phyloP scores from a whole-genome alignment of 805 yeast genomes.

The Sugiyamaella americana region DNA sequence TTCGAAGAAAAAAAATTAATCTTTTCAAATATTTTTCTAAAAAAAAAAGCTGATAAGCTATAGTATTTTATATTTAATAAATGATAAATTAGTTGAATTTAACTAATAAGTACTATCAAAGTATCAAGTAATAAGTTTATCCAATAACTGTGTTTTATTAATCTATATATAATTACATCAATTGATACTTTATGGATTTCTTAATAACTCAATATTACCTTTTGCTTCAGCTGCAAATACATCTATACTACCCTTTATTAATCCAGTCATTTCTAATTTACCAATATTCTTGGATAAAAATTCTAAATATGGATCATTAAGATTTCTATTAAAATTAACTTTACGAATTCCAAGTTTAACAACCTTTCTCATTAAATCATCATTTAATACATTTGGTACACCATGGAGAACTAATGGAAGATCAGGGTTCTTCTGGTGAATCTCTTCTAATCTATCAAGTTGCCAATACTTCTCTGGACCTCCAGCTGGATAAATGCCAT shows the following conservation, averaged over 20 bases:
- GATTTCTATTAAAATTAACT: conserved; percentile 32
- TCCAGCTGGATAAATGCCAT: conserved; percentile 34
- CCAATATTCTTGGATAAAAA: conserved; percentile 24
- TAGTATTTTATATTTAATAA: no score
- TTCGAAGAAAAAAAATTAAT: no score
- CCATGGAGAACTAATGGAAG: conserved; percentile 34
- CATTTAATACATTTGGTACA: conserved; percentile 24
- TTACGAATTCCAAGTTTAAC: conserved; percentile 31
- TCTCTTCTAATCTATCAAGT: conserved; percentile 21
- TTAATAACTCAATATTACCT: conserved; percentile 28
- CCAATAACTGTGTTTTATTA: background rate
- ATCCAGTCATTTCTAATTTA: conserved; percentile 26
- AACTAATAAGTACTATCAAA: no score
- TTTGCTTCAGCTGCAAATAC: conserved; percentile 28
- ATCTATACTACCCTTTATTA: conserved; percentile 27
- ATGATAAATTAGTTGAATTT: no score
- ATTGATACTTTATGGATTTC: conserved; percentile 19
- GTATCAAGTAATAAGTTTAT: no score
- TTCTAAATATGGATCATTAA: conserved; percentile 28
- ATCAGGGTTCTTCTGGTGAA: conserved; percentile 18
- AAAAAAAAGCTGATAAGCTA: no score
- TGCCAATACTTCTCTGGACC: conserved; percentile 34
- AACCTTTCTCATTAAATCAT: conserved; percentile 27
- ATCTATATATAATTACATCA: background rate
- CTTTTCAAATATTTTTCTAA: no score